Evolutionary conservation across 257 asterid species (phyloP).

Genomic region (Jasminum sambac): DNA sequence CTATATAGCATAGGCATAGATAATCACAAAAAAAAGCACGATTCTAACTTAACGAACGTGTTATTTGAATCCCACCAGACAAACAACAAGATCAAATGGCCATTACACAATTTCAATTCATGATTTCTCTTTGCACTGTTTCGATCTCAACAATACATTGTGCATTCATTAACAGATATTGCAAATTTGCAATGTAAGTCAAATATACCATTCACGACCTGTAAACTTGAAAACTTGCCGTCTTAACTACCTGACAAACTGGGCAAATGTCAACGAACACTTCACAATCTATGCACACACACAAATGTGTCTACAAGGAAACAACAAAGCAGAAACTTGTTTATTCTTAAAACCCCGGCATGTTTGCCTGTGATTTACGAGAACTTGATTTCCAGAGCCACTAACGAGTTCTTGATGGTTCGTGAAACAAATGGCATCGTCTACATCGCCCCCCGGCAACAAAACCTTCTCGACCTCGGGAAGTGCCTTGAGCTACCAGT

Average conservation of each 20-base stretch:
- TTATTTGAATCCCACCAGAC: no score
- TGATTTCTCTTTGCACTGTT: conserved; percentile 21
- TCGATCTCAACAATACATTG: conserved; percentile 25
- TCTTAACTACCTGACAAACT: conserved; percentile 65
- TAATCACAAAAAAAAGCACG: no score
- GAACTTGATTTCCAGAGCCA: conserved; percentile 28
- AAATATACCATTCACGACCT: conserved; percentile 37
- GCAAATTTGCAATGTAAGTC: conserved; percentile 50
- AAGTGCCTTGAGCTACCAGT: conserved; percentile 48
- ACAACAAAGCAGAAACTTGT: conserved; percentile 45
- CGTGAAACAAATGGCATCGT: conserved; percentile 62
- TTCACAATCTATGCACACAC: conserved; percentile 65
- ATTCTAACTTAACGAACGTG: no score
- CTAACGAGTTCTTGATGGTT: conserved; percentile 31
- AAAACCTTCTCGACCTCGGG: conserved; percentile 61
- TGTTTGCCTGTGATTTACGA: conserved; percentile 21
- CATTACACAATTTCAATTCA: not conserved
- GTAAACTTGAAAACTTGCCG: conserved; percentile 67
- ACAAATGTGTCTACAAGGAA: conserved; percentile 77
- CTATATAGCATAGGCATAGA: no score
- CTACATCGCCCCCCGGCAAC: conserved; percentile 72
- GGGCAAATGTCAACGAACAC: conserved; percentile 58
- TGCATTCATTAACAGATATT: conserved; percentile 12
- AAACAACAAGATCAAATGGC: no score
- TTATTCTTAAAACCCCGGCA: conserved; percentile 50